These are phyloP conservation scores for Eucalyptus sideroxylon DNA, from an alignment of 345 rosid species.

Conservation along the genomic window DNA sequence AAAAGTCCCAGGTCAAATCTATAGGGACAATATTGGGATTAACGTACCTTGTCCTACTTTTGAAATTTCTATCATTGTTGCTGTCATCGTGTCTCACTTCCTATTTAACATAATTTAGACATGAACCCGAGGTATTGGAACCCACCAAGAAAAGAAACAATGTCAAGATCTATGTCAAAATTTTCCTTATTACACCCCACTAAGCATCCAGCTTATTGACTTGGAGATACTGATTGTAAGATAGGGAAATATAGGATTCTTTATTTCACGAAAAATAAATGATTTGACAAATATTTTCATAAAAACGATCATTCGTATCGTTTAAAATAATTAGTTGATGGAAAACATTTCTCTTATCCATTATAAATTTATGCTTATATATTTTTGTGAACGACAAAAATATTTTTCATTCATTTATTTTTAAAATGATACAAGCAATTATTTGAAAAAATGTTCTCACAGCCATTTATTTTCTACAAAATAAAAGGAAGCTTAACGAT, in stretches of 20 bases:
- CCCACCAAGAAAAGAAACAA: not conserved
- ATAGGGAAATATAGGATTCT: not conserved
- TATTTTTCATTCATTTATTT: no score
- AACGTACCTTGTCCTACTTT: fast-evolving
- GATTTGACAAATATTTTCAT: fast-evolving
- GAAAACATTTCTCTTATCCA: fast-evolving
- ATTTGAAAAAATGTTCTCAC: no score
- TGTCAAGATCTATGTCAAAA: not conserved
- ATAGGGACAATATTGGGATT: not conserved
- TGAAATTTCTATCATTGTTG: not conserved
- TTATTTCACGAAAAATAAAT: no score
- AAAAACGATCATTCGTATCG: fast-evolving
- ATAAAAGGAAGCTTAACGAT: no score
- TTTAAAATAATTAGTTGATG: fast-evolving
- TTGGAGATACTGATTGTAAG: not conserved
- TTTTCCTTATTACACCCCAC: not conserved
- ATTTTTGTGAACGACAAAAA: no score
- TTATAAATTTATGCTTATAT: no score
- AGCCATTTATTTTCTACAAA: no score
- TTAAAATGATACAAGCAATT: fast-evolving
- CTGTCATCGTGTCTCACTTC: fast-evolving
- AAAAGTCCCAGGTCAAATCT: not conserved
- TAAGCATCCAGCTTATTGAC: not conserved
- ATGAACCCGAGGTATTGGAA: not conserved
- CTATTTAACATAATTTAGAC: not conserved